Base-by-base conservation (phyloP, 768 basidiomycete genomes). In the Tricholoma sp. region DNA sequence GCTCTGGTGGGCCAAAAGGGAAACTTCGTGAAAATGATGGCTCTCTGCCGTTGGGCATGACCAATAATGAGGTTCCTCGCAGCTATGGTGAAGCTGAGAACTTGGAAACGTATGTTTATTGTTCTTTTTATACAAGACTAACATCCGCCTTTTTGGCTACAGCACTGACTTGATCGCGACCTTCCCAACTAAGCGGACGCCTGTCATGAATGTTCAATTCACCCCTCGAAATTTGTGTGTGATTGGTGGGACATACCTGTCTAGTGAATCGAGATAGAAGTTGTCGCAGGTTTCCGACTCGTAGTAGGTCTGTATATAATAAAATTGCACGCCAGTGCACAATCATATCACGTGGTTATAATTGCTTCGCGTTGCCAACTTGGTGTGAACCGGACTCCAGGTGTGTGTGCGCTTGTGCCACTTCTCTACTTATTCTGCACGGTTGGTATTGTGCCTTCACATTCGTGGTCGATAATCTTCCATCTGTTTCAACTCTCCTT, bases 131-230 rank as follows among this genome's bases (percentile, higher is more conserved):
- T 3, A 19, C 19, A 16, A 27, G 50, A 24, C 58, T 61, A 54
- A 59, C 57, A 57, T 53, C 52, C 35, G 19, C 46, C 43, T 32
- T 31, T 37, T 41, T 49, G 5, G 24, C 37, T 58, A 49, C 67
- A 98, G 96, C 18, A 76, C 80, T 18, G 96, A 98, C 67, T 78
- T 98, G 27, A 71, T 98, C 2, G 81, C 91, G 2, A 95, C 95
- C 0, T 97, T 94, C 69, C 90, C 91, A 6, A 99, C 97, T 29
- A 99, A 98, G 76, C 83, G 94, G 54, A 98, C 97, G 24, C 95
- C 97, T 1, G 83, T 98, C 62, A 83, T 84, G 22, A 89, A 95
- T 65, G 86, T 94, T 9, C 92, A 97, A 63, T 97, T 98, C 66
- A 98, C 97, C 8, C 84, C 94, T 27, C 83, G 96, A 12, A 99